Evolutionary conservation across 169 alveolate genomes (phyloP).

Genomic region (Eimeria maxima): DNA sequence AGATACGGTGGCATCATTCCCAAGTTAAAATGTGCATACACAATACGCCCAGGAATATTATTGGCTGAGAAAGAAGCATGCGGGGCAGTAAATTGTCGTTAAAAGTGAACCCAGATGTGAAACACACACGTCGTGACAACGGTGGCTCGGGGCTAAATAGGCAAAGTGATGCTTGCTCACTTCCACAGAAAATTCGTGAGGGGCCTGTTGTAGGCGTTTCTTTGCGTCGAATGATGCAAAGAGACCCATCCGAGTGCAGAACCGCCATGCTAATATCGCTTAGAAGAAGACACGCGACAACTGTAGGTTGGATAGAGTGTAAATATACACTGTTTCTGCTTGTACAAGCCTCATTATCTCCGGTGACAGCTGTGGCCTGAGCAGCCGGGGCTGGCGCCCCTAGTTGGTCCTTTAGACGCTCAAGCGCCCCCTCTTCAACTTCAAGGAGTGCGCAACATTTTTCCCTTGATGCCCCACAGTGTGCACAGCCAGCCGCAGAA

Average conservation of each 20-base stretch:
- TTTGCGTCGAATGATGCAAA: constrained; percentile 66
- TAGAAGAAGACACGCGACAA: constrained; percentile 24
- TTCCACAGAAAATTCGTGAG: constrained; percentile 50
- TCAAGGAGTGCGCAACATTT: background rate
- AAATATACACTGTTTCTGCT: background rate
- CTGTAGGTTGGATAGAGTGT: background rate
- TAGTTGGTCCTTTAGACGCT: constrained; percentile 32
- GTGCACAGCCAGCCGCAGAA: background rate
- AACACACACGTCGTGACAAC: background rate
- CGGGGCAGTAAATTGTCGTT: background rate
- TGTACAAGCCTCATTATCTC: constrained; percentile 2
- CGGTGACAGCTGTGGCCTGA: background rate
- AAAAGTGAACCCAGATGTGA: background rate
- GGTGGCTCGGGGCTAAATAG: background rate
- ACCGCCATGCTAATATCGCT: constrained; percentile 16
- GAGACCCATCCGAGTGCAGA: constrained; percentile 18
- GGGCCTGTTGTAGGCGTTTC: constrained; percentile 6
- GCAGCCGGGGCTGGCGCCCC: constrained; percentile 67
- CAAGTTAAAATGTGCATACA: too few relatives aligned
- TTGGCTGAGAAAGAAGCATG: background rate
- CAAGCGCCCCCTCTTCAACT: constrained; percentile 26
- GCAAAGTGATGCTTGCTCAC: constrained; percentile 43
- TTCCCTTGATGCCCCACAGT: background rate
- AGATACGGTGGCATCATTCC: background rate
- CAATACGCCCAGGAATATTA: too few relatives aligned